These are phyloP conservation scores for Aspergillus costaricaensis DNA, from an alignment of 2,329 filamentous ascomycete genomes.

Conservation along the genomic window DNA sequence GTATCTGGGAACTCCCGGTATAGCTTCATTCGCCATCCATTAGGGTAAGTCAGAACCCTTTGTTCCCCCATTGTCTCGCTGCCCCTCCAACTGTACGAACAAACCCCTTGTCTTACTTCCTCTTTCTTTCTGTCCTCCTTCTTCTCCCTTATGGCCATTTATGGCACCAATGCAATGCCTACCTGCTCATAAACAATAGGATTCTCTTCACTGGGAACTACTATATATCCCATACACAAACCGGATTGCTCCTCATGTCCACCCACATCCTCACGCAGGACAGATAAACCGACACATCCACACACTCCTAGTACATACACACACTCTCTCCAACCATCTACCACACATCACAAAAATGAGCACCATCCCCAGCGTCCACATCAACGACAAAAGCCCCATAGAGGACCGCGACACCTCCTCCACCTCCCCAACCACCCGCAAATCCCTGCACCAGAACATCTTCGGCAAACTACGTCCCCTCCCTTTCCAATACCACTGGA, in stretches of 20 bases:
- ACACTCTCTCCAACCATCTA: not conserved
- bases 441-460: conserved; percentile 46
- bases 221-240: not conserved
- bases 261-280: not conserved
- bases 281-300: not conserved
- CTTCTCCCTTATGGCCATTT: not conserved
- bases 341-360: conserved; percentile 19
- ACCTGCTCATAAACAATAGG: not conserved
- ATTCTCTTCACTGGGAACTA: not conserved
- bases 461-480: conserved; percentile 49
- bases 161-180: not conserved
- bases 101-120: not conserved
- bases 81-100: not conserved
- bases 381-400: conserved; percentile 24
- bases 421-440: conserved; percentile 28
- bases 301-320: not conserved
- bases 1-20: not conserved
- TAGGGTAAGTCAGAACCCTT: not conserved
- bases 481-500: conserved; percentile 51
- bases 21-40: not conserved
- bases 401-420: conserved; percentile 16
- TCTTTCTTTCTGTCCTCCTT: not conserved
- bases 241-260: not conserved
- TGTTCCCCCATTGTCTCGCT: not conserved
- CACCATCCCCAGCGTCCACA: conserved; percentile 22